Base-by-base conservation (phyloP, 371 early-diverging fungal genomes). In the Lichtheimia hyalospora region DNA sequence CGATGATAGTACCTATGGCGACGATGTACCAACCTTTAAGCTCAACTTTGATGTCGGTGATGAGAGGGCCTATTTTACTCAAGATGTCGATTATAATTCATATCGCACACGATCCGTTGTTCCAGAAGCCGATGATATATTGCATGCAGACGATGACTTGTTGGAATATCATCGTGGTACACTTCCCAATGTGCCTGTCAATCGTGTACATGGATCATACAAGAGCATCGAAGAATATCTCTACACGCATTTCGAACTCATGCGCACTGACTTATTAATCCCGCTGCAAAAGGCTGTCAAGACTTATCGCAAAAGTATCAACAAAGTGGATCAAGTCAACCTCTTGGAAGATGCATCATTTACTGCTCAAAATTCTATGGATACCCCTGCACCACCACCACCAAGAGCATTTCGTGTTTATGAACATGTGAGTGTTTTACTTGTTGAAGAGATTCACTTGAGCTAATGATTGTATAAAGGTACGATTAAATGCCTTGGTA, bases 261-360 rank as follows among this genome's bases (percentile, higher is more conserved):
- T 90, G 67, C 75, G 89, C 0, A 86, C 85, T 16, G 91, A 89
- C 57, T 74, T 79, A 21, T 59, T 83, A 21, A 74, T 85, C 0
- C 85, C 87, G 12, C 63, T 87, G 15, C 73, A 82, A 46, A 70
- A 73, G 16, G 84, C 85, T 3, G 77, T 87, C 39, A 62, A 67
- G 18, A 54, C 63, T 0, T 85, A 81, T 28, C 71, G 78, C 59
- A 27, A 66, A 64, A 12, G 60, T 54, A 28, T 49, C 60, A 1
- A 65, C 61, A 43, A 48, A 52, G 57, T 18, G 2, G 25, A 43
- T 1, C 15, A 68, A 46, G 52, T 18, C 2, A 48, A 57, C 16
- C 46, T 23, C 14, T n/a, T 28, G 13, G 61, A 52, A 18, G 46
- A 46, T 21, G 5, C n/a, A 18, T 5, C 21, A 6, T n/a, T n/a